Base-by-base conservation (phyloP, 805 yeast species). In the Naumovozyma castellii region DNA sequence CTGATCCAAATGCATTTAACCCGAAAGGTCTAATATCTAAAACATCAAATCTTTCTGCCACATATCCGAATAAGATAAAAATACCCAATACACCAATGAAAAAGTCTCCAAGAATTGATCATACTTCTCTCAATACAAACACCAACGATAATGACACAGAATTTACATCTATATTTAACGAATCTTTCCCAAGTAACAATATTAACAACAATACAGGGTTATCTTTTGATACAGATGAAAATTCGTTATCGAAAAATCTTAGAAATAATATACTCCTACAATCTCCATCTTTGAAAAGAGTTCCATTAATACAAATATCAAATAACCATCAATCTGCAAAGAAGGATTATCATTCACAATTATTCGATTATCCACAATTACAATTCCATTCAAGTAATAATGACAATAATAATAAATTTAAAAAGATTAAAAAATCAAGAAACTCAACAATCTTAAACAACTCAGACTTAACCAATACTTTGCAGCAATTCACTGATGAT, bases 401-500 rank as follows among this genome's bases (percentile, higher is more conserved):
- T 15, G 31, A 31, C 15, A 25, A 40, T 34, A 29, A 10, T 16
- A 49, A 48, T 27, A 44, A 44, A 37, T 48, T 41, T 31, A 54
- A 54, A 35, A 57, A 59, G 33, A 38, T 54, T 12, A 56, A 52
- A 35, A 56, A 53, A 36, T 46, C 58, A 5, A 57, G 47, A 52
- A 57, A 38, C 19, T 49, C 51, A 44, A 61, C 36, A 37, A 47
- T 43, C 39, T 54, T 39, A 38, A 56, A 52, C 34, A 61, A 59
- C 39, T 49, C 45, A 15, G 62, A 56, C 36, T 41, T 61, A 32
- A 53, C 61, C 5, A 52, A 51, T 29, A 57, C 57, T 38, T 43
- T 61, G 30, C 64, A 60, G 45, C 62, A 58, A 40, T 53, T 61
- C 30, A 61, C 63, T 2, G 60, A 59, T 42, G 66, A 61, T 39